A percentile compares a stretch with the other conserved stretches of the same genome.
phyloP scores from a whole-genome alignment of 805 yeast genomes.

The Myxozyma mucilagina region DNA sequence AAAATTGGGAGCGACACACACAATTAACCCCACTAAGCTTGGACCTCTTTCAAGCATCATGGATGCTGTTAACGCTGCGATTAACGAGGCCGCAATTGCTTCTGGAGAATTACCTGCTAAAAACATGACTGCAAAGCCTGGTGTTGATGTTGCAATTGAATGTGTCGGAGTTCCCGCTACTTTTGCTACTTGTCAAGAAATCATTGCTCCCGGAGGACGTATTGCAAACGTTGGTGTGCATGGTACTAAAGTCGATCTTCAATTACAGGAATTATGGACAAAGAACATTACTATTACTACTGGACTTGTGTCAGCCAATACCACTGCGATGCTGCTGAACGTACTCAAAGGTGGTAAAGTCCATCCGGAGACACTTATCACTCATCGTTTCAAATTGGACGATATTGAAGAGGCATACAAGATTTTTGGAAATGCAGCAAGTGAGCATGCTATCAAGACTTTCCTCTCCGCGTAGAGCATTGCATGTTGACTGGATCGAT shows the following conservation, averaged over 20 bases:
- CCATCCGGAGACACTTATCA: conserved; percentile 22
- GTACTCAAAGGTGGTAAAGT: conserved; percentile 25
- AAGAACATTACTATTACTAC: conserved; percentile 24
- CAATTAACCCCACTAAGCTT: conserved; percentile 19
- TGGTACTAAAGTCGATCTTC: conserved; percentile 22
- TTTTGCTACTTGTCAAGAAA: conserved; percentile 19
- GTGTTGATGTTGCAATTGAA: conserved; percentile 31
- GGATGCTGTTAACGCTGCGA: conserved; percentile 10
- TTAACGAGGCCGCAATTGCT: conserved; percentile 1
- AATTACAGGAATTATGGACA: conserved; percentile 24
- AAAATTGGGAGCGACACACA: conserved; percentile 20
- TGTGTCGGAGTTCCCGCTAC: conserved; percentile 26
- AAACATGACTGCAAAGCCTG: conserved; percentile 19
- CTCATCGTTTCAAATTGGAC: conserved; percentile 29
- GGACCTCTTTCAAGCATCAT: conserved; percentile 5
- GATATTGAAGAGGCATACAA: conserved; percentile 27
- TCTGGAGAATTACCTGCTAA: conserved; percentile 5
- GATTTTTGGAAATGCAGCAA: conserved; percentile 29
- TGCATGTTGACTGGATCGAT: background rate
- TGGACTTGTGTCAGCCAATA: conserved; percentile 26
- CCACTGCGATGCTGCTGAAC: conserved; percentile 23
- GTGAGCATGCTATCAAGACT: conserved; percentile 28
- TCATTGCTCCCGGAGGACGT: conserved; percentile 28
- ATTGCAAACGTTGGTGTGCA: conserved; percentile 30
- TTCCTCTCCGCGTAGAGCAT: conserved; percentile 15